These are phyloP conservation scores for Pterula multifida DNA, from an alignment of 1,284 basidiomycete genomes.

Conservation along the genomic window DNA sequence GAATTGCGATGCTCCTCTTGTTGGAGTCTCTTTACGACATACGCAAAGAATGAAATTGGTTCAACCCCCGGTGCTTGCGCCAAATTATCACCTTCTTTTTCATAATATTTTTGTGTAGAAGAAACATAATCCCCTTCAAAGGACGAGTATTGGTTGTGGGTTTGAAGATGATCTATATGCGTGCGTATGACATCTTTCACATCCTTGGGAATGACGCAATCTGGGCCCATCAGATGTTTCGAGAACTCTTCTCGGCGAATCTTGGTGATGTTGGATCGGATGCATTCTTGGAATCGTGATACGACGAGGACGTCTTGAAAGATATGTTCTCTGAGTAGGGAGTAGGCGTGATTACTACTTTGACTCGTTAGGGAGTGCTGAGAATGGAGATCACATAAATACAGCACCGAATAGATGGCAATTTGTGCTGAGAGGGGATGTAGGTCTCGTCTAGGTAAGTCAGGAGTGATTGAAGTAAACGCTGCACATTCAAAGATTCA, in stretches of 20 bases:
- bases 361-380: conserved; percentile 4
- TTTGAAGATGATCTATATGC: conserved; percentile 42
- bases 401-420: conserved; percentile 30
- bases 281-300: neutral
- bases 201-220: conserved; percentile 19
- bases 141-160: conserved; percentile 39
- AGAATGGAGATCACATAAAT: neutral
- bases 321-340: neutral
- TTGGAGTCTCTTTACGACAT: conserved; percentile 21
- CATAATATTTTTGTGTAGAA: conserved; percentile 39
- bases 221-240: conserved; percentile 11
- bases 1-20: conserved; percentile 32
- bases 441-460: conserved; percentile 56
- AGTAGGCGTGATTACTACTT: conserved; percentile 39
- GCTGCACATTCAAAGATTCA: conserved; percentile 19
- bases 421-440: conserved; percentile 19
- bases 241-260: neutral
- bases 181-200: conserved; percentile 20
- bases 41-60: conserved; percentile 42
- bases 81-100: conserved; percentile 31
- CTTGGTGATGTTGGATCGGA: neutral
- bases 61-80: conserved; percentile 21
- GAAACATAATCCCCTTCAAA: conserved; percentile 45
- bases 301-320: neutral
- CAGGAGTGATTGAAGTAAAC: conserved; percentile 41